phyloP scores from a whole-genome alignment of 257 asterid genomes.

The Salvia hispanica region DNA sequence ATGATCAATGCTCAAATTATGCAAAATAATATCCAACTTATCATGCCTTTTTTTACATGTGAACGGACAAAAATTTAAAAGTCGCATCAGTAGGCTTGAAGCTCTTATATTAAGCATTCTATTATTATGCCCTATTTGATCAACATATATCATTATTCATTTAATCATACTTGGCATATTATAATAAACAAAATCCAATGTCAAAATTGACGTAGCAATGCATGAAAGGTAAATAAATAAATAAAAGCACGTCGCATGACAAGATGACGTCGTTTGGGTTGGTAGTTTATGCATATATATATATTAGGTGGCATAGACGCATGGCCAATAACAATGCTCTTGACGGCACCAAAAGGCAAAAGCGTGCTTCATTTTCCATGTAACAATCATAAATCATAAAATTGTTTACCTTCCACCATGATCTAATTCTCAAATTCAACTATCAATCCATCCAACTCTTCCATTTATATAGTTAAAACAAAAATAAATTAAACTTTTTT shows the following conservation, averaged over 20 bases:
- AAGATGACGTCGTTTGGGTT: conserved; percentile 23
- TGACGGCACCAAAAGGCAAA: conserved; percentile 1
- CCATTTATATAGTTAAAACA: too few species aligned
- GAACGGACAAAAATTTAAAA: too few species aligned
- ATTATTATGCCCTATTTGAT: background rate
- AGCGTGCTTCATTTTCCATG: conserved; percentile 7
- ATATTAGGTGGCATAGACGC: background rate
- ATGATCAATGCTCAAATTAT: too few species aligned
- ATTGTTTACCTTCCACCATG: too few species aligned
- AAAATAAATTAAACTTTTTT: too few species aligned
- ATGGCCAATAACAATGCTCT: conserved; percentile 5
- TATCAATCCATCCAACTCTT: too few species aligned
- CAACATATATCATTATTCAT: background rate
- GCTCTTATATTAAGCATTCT: too few species aligned
- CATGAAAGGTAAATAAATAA: conserved; percentile 5
- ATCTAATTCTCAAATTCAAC: too few species aligned
- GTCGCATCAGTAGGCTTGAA: too few species aligned
- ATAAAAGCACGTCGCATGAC: conserved; percentile 17
- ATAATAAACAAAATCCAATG: background rate
- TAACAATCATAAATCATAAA: too few species aligned
- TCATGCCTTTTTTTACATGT: too few species aligned
- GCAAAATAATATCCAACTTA: too few species aligned
- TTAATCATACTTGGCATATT: background rate
- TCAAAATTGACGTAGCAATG: conserved; percentile 7
- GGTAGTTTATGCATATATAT: conserved; percentile 11